These are phyloP conservation scores for Pestalotiopsis sp. DNA, from an alignment of 2,329 filamentous ascomycete species.

Conservation along the genomic window DNA sequence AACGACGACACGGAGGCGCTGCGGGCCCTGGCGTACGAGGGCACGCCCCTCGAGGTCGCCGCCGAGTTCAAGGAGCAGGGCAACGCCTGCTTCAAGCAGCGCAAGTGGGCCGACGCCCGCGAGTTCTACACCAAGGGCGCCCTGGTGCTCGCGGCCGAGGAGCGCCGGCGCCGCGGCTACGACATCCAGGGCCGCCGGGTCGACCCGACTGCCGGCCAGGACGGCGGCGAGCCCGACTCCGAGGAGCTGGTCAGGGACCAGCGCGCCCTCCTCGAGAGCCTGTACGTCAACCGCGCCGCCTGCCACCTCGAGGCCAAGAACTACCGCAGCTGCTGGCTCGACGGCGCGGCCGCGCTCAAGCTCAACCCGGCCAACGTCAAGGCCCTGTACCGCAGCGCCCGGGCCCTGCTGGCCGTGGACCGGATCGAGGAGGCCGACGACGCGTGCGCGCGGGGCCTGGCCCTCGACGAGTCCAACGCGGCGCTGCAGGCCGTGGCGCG, in stretches of 20 bases:
- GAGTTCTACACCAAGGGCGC: constrained; percentile 93
- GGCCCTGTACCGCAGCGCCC: constrained; percentile 82
- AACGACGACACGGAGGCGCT: constrained; percentile 85
- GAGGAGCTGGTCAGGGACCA: constrained; percentile 49
- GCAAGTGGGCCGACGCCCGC: constrained; percentile 77
- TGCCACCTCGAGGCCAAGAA: constrained; percentile 89
- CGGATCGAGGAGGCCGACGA: constrained; percentile 80
- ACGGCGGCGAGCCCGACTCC: constrained; percentile 45
- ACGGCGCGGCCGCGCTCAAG: constrained; percentile 77
- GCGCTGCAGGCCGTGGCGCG: constrained; percentile 61
- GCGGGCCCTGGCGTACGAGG: constrained; percentile 89
- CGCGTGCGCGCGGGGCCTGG: constrained; percentile 71
- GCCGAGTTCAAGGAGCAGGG: constrained; percentile 87
- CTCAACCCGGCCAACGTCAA: constrained; percentile 83
- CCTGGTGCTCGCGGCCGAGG: constrained; percentile 65
- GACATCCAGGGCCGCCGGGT: constrained; percentile 10
- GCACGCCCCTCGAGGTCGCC: constrained; percentile 80
- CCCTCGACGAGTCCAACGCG: constrained; percentile 69
- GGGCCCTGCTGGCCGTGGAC: constrained; percentile 76
- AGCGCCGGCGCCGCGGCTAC: constrained; percentile 48
- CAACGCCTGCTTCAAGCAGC: constrained; percentile 79
- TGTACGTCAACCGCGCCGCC: constrained; percentile 84
- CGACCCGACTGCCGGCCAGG: constrained; percentile 34
- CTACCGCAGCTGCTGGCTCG: constrained; percentile 81
- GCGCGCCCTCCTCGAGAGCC: constrained; percentile 67